Percentiles rank a stretch among this genome's conserved stretches.
phyloP scores from a whole-genome alignment of 2,329 filamentous ascomycete species.

The Diaporthe eres region DNA sequence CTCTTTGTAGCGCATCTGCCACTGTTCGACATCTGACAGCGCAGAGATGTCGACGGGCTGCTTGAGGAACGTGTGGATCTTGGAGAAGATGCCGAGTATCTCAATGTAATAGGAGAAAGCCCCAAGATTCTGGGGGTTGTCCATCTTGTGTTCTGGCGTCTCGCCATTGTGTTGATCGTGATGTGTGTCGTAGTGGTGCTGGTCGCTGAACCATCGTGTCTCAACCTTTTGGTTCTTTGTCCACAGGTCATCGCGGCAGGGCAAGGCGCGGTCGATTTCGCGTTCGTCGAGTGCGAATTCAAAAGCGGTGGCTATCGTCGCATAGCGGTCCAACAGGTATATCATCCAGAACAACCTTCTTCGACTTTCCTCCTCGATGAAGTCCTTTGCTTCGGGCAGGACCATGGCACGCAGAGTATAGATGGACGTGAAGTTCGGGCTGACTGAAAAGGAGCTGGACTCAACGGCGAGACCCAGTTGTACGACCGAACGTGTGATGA shows the following conservation, averaged over 20 bases:
- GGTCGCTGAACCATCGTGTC: constrained; percentile 80
- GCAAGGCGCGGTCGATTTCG: constrained; percentile 88
- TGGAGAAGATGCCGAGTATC: constrained; percentile 87
- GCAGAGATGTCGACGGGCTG: constrained; percentile 90
- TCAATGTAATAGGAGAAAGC: constrained; percentile 93
- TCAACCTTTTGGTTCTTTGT: constrained; percentile 86
- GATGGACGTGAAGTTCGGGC: constrained; percentile 86
- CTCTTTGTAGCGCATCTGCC: constrained; percentile 89
- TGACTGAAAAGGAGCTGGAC: constrained; percentile 81
- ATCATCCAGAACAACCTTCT: constrained; percentile 94
- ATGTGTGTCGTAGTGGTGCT: constrained; percentile 36
- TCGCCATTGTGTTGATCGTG: constrained; percentile 37
- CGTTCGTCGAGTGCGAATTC: constrained; percentile 91
- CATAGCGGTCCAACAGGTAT: constrained; percentile 90
- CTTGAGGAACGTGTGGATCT: constrained; percentile 90
- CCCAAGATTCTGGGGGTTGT: constrained; percentile 84
- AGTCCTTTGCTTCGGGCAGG: constrained; percentile 84
- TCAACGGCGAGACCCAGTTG: constrained; percentile 90
- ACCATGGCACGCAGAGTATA: constrained; percentile 90
- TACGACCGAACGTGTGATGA: constrained; percentile 90
- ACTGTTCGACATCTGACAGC: constrained; percentile 86
- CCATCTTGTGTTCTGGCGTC: constrained; percentile 73
- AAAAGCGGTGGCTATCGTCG: constrained; percentile 91
- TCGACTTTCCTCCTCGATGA: constrained; percentile 90
- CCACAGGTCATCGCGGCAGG: constrained; percentile 90